Base-by-base conservation (phyloP, 169 alveolate species). In the Babesia ovis region DNA sequence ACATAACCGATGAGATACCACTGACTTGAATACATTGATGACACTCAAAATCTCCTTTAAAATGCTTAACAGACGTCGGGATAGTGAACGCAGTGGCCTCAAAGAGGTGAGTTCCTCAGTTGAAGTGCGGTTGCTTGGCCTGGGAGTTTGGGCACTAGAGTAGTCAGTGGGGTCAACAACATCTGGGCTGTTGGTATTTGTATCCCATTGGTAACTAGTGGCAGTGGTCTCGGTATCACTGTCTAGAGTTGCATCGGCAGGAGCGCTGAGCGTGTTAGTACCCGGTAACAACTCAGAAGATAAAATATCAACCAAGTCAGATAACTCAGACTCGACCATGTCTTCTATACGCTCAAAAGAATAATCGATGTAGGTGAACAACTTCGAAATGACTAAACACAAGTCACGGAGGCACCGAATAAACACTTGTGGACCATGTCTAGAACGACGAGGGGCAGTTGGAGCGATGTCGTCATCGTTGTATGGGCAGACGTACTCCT, bases 1-100 rank as follows among this genome's bases (percentile, higher is more conserved):
- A 46, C 89, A 81, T 46, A 81, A 32, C 23, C 89, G 57, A 27
- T 81, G 74, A 48, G 89, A 81, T 9, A 81, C 35, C 31, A 29
- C 53, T 23, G 69, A 64, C 14, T 62, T 60, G 35, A 81, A 56
- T 14, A 61, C 59, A 1, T n/a, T 5, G 22, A 72, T 32, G 8
- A 70, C 37, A 12, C 29, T 48, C 27, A 31, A 0, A 1, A 81
- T 23, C 6, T 66, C 68, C 14, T 61, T 70, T 18, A 72, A 16
- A 6, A 27, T 18, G 18, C 22, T 5, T 3, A 67, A 70, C n/a
- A 71, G 11, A 31, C 37, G 50, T 0, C 56, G 25, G 5, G 53
- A 32, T 32, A 71, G 39, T 2, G 57, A 42, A 41, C 54, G 61
- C 9, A 71, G 9, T 11, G 37, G 34, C 51, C 55, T 29, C 5